A percentile compares a stretch with the other conserved stretches of the same genome.
These are phyloP conservation scores for Eucalyptus grandis DNA, from an alignment of 345 rosid genomes.

Conservation along the genomic window DNA sequence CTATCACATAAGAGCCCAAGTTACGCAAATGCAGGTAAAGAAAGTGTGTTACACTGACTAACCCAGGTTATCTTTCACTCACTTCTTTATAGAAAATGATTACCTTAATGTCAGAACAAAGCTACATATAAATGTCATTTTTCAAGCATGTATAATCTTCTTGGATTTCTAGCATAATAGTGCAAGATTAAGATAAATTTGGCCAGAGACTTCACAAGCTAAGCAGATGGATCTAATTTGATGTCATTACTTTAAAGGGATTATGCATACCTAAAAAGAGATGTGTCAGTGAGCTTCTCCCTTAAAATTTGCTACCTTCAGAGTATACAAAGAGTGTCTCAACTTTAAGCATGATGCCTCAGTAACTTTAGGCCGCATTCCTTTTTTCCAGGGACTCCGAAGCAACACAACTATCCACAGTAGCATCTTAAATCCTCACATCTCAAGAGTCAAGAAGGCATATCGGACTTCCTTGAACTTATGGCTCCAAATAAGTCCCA, in stretches of 20 bases:
- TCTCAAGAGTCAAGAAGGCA: not conserved
- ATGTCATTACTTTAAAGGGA: not conserved
- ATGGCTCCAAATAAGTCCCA: not conserved
- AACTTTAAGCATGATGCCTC: not conserved
- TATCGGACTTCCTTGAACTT: not conserved
- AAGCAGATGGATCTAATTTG: not conserved
- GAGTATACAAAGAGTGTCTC: not conserved
- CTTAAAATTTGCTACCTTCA: not conserved
- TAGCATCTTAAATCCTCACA: not conserved
- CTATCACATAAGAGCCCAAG: not conserved
- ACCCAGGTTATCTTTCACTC: not conserved
- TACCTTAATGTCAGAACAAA: not conserved
- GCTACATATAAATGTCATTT: not conserved
- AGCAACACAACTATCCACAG: not conserved
- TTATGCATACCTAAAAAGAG: not conserved
- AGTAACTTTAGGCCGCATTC: not conserved
- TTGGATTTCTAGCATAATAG: not conserved
- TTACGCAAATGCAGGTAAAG: not conserved
- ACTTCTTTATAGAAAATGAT: not conserved
- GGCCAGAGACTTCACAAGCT: not conserved
- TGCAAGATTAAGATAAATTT: not conserved
- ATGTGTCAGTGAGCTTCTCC: not conserved
- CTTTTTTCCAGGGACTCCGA: not conserved
- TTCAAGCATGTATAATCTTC: not conserved
- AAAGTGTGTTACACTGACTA: not conserved